phyloP scores from a whole-genome alignment of 1,139 yeast genomes.

The Sugiyamaella novakii region DNA sequence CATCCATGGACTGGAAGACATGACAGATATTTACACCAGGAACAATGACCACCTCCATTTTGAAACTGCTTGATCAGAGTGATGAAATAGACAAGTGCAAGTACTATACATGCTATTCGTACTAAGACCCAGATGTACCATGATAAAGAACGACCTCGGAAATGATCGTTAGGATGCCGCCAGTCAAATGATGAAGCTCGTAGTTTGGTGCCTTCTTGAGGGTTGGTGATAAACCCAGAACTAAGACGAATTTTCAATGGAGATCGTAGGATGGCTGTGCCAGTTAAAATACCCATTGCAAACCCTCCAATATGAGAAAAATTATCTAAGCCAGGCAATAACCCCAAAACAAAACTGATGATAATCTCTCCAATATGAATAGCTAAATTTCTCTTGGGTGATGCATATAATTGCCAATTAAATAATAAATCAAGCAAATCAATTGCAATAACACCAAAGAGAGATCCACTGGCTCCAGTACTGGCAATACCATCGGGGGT shows the following conservation, averaged over 20 bases:
- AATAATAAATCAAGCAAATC: conserved; percentile 61
- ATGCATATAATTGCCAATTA: conserved; percentile 53
- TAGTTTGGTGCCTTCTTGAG: conserved; percentile 23
- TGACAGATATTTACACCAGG: conserved; percentile 74
- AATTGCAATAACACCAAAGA: conserved; percentile 69
- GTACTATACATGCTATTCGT: conserved; percentile 51
- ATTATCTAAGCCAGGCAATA: conserved; percentile 74
- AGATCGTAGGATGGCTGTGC: conserved; percentile 58
- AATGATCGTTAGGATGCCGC: conserved; percentile 28
- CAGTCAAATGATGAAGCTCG: conserved; percentile 34
- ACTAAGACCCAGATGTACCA: conserved; percentile 57
- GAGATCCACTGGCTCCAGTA: conserved; percentile 75
- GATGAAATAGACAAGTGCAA: conserved; percentile 56
- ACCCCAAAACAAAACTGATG: conserved; percentile 63
- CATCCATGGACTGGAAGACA: conserved; percentile 73
- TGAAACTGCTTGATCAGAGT: conserved; percentile 54
- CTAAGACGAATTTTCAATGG: conserved; percentile 47
- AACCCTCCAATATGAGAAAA: conserved; percentile 80
- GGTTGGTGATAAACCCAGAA: conserved; percentile 16
- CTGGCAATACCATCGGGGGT: conserved; percentile 71
- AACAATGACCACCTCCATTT: conserved; percentile 52
- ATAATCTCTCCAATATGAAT: conserved; percentile 60
- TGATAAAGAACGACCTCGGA: conserved; percentile 44
- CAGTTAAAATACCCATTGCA: conserved; percentile 59
- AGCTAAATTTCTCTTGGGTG: conserved; percentile 46